These are phyloP conservation scores for Tephrocybe sp. DNA, from an alignment of 768 basidiomycete species.

Conservation along the genomic window DNA sequence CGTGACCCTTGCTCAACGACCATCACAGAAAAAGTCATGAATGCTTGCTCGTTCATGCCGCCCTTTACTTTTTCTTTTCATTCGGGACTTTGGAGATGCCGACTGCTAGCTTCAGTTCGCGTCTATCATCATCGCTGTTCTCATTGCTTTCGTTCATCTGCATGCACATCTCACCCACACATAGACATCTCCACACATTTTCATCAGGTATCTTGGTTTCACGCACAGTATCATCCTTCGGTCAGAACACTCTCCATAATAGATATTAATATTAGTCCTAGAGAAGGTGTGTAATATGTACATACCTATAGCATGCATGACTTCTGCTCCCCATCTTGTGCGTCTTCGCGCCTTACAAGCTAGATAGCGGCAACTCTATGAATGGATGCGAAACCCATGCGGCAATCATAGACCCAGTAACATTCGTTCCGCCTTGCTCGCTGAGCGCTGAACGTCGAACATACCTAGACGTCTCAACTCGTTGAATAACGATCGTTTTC, in stretches of 20 bases:
- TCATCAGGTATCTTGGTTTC: constrained; percentile 13
- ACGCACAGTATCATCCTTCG: constrained; percentile 13
- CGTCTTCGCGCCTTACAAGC: not conserved
- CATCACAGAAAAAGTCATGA: constrained; percentile 25
- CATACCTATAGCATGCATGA: constrained; percentile 14
- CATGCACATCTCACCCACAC: constrained; percentile 22
- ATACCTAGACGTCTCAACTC: too few species aligned
- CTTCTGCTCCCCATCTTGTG: not conserved
- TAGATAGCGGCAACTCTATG: too few species aligned
- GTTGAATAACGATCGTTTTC: too few species aligned
- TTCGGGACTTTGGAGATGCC: constrained; percentile 23
- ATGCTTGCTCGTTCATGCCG: constrained; percentile 14
- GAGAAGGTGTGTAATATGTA: constrained; percentile 20
- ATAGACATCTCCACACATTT: constrained; percentile 20
- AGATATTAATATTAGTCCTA: constrained; percentile 24
- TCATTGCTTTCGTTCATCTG: constrained; percentile 21
- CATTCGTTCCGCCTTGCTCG: too few species aligned
- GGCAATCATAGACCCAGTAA: too few species aligned
- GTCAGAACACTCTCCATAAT: constrained; percentile 20
- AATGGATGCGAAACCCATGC: too few species aligned
- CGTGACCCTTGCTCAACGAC: not conserved
- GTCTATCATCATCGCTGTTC: constrained; percentile 13
- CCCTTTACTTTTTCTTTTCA: constrained; percentile 9
- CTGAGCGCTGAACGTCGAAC: too few species aligned
- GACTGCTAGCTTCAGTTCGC: constrained; percentile 14